Evolutionary conservation across 2,329 filamentous ascomycete genomes (phyloP).

Genomic region (Ceratocystis diversiconidia): DNA sequence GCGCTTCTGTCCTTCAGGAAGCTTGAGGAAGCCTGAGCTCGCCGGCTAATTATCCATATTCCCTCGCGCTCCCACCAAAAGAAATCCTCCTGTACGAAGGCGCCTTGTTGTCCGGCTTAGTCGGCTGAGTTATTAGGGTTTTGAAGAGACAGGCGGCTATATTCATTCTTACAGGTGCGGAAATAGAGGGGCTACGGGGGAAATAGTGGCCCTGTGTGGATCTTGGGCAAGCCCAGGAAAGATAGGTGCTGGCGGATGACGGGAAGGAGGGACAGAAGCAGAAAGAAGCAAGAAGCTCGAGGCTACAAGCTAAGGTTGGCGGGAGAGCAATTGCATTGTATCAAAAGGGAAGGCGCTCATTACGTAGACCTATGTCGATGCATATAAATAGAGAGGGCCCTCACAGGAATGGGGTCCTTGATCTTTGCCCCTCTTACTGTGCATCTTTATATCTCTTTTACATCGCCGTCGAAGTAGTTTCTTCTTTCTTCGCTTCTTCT

Average conservation of each 20-base stretch:
- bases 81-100: neutral
- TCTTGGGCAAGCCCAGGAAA: neutral
- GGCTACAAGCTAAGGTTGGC: neutral
- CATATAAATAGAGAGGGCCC: neutral
- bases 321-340: neutral
- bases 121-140: neutral
- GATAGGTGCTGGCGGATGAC: neutral
- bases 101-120: neutral
- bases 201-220: neutral
- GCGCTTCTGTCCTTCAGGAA: neutral
- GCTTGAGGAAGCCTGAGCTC: neutral
- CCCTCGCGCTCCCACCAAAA: neutral
- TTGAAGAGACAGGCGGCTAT: neutral
- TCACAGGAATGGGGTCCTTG: neutral
- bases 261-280: neutral
- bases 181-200: neutral
- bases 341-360: neutral
- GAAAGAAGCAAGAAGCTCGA: neutral
- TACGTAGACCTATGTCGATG: neutral
- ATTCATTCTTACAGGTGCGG: conserved; percentile 1
- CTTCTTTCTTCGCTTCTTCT: neutral
- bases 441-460: neutral
- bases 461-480: neutral
- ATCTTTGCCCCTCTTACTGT: neutral
- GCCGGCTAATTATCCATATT: neutral